Conservation (phyloP, 805 yeast species). For the Yarrowia osloensis region DNA sequence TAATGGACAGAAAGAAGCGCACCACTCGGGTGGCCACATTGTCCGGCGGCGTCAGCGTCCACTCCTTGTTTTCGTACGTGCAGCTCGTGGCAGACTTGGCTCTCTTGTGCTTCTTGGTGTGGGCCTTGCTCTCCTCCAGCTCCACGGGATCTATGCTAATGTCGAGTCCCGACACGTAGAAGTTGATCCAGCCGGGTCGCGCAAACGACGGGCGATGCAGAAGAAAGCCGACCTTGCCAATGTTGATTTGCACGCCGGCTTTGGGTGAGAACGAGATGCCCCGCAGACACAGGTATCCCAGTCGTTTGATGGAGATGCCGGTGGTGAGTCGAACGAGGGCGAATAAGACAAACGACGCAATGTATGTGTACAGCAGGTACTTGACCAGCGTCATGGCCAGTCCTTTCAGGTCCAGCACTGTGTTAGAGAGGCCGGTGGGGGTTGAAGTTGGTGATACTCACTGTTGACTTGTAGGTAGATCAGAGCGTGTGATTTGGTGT, state of each 20-base stretch:
- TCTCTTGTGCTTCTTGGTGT: background rate
- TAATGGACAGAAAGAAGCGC: constrained; percentile 34
- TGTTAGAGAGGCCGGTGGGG: background rate
- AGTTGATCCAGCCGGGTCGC: constrained; percentile 46
- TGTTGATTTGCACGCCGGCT: constrained; percentile 43
- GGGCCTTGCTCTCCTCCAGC: constrained; percentile 29
- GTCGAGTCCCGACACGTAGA: constrained; percentile 42
- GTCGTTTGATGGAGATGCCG: constrained; percentile 47
- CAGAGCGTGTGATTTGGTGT: background rate
- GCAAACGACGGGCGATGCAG: constrained; percentile 48
- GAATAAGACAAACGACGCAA: constrained; percentile 42
- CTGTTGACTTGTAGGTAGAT: background rate
- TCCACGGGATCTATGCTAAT: constrained; percentile 39
- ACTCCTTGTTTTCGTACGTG: constrained; percentile 30
- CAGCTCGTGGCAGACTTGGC: background rate
- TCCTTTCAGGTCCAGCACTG: constrained; percentile 20
- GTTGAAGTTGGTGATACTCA: background rate
- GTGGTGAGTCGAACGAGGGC: constrained; percentile 46
- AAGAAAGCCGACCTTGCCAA: constrained; percentile 43
- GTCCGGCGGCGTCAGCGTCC: constrained; percentile 37
- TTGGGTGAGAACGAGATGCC: constrained; percentile 42
- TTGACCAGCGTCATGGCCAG: constrained; percentile 22
- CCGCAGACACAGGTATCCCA: constrained; percentile 47
- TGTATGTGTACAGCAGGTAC: constrained; percentile 26
- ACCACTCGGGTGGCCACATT: constrained; percentile 34